Evolutionary conservation across 306 rosid genomes (phyloP).

Genomic region (Prunus armeniaca): DNA sequence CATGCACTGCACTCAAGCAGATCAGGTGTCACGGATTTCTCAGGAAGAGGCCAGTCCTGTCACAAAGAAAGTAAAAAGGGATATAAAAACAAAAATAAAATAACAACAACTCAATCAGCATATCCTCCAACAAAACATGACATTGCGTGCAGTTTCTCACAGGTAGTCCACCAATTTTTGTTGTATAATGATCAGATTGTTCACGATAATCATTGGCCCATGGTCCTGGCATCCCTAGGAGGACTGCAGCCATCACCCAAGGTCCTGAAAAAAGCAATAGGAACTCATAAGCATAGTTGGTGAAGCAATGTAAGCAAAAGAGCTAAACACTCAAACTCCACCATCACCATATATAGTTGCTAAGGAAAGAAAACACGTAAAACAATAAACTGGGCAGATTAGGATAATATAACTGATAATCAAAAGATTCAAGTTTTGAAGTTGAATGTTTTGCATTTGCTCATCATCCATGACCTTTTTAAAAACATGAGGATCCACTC

Average conservation of each 20-base stretch:
- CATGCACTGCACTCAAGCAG: constrained; percentile 58
- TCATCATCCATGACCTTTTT: not conserved
- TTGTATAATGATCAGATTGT: constrained; percentile 60
- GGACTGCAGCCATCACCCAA: no score
- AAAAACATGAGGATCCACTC: not conserved
- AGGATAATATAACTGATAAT: not conserved
- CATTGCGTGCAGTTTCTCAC: constrained; percentile 34
- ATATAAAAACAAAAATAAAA: no score
- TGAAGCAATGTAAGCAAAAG: not conserved
- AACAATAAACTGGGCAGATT: not conserved
- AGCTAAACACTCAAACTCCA: not conserved
- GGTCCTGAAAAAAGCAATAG: no score
- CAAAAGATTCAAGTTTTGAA: not conserved
- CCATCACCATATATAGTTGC: not conserved
- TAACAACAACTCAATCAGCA: not conserved
- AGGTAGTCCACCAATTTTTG: constrained; percentile 87
- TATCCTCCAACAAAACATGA: not conserved
- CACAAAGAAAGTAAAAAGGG: not conserved
- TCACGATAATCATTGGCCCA: constrained; percentile 67
- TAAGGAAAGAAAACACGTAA: not conserved
- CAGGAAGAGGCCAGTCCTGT: constrained; percentile 74
- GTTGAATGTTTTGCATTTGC: not conserved
- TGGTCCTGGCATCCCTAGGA: constrained; percentile 76
- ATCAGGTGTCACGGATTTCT: constrained; percentile 27
- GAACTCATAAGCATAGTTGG: no score